These are phyloP conservation scores for Immersiporthe knoxdaviesiana DNA, from an alignment of 2,329 filamentous ascomycete genomes.

Conservation along the genomic window DNA sequence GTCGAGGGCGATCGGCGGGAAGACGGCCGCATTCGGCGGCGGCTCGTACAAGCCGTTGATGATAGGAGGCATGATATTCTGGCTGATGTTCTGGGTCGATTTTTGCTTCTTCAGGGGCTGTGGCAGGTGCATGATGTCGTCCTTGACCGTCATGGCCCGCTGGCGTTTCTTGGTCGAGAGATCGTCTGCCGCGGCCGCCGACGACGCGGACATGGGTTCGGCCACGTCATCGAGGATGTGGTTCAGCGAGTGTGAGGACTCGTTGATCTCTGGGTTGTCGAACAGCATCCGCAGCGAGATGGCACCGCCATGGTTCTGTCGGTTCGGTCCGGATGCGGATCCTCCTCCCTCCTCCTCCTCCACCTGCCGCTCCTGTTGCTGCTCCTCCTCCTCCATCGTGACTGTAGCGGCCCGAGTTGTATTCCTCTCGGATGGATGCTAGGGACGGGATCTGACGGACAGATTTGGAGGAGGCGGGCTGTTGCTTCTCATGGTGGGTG, in stretches of 20 bases:
- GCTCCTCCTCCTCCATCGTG: constrained; percentile 11
- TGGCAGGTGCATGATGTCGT: constrained; percentile 66
- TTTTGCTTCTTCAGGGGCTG: constrained; percentile 69
- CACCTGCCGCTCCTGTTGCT: too few relatives aligned
- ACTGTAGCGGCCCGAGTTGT: constrained; percentile 23
- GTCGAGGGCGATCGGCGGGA: constrained; percentile 66
- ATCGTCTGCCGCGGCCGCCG: constrained; percentile 39
- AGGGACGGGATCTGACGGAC: constrained; percentile 35
- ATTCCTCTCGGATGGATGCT: constrained; percentile 29
- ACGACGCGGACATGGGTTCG: constrained; percentile 36
- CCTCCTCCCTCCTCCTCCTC: neutral
- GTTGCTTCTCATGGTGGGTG: constrained; percentile 35
- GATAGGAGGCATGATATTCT: constrained; percentile 63
- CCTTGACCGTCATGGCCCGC: constrained; percentile 52
- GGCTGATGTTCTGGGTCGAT: constrained; percentile 54
- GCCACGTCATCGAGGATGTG: constrained; percentile 50
- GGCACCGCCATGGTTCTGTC: constrained; percentile 26
- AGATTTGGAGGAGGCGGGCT: constrained; percentile 30
- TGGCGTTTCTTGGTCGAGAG: constrained; percentile 58
- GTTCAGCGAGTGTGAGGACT: constrained; percentile 49
- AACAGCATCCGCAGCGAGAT: constrained; percentile 45
- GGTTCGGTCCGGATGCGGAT: constrained; percentile 1
- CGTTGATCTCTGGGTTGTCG: constrained; percentile 43
- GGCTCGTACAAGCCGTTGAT: constrained; percentile 67
- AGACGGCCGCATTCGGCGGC: constrained; percentile 63